phyloP scores from a whole-genome alignment of 345 rosid species.

The Isatis tinctoria region DNA sequence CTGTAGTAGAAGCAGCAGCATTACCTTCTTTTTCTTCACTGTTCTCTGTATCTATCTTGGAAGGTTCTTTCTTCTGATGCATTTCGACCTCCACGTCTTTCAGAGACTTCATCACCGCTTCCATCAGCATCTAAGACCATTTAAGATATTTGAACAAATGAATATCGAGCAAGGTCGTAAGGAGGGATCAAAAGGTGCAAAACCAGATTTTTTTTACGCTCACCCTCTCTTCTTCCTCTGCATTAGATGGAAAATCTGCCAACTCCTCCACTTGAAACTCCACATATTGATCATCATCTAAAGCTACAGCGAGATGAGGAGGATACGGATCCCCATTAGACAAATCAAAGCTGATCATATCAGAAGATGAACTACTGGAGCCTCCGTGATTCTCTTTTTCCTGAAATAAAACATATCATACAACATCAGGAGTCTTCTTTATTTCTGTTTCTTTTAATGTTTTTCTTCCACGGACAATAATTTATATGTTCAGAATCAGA shows the following conservation, averaged over 20 bases:
- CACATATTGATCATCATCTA: conserved; percentile 71
- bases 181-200: background rate
- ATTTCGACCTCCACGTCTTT: conserved; percentile 50
- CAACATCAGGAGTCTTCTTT: conserved; percentile 4
- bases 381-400: conserved; percentile 39
- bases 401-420: conserved; percentile 36
- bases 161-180: background rate
- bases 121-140: conserved; percentile 74
- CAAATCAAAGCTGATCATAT: conserved; percentile 83
- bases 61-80: conserved; percentile 32
- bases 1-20: conserved; percentile 25
- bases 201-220: conserved; percentile 10
- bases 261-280: conserved; percentile 51
- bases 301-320: conserved; percentile 49
- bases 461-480: background rate
- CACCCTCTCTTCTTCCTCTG: conserved; percentile 88
- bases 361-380: conserved; percentile 57
- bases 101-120: conserved; percentile 67
- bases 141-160: conserved; percentile 1
- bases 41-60: conserved; percentile 20
- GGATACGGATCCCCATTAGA: conserved; percentile 58
- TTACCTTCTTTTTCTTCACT: conserved; percentile 23
- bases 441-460: background rate
- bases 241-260: conserved; percentile 63
- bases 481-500: too few relatives aligned